phyloP scores from a whole-genome alignment of 177 flowering plant genomes.

The Vitis hybrid region DNA sequence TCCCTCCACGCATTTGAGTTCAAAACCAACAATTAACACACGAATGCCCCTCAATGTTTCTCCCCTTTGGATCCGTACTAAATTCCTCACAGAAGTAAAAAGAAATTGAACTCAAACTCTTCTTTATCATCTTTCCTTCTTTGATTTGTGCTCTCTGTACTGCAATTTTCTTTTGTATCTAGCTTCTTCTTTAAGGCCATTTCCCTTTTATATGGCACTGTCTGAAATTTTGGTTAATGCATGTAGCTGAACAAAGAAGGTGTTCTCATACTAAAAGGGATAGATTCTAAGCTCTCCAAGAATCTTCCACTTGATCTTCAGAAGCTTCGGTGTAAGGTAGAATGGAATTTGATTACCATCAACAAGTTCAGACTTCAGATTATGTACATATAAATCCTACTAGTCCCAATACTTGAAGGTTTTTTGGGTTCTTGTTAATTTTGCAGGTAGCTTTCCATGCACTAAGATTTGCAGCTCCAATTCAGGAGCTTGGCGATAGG shows the following conservation, averaged over 20 bases:
- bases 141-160: no score
- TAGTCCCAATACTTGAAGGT: no score
- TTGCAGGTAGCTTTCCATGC: slow-evolving; percentile 85
- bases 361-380: neutral
- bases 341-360: neutral
- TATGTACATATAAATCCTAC: no score
- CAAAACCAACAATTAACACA: slow-evolving; percentile 35
- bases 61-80: slow-evolving; percentile 64
- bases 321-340: slow-evolving; percentile 83
- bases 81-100: slow-evolving; percentile 47
- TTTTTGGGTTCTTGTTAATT: neutral
- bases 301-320: slow-evolving; percentile 86
- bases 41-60: slow-evolving; percentile 50
- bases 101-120: neutral
- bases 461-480: slow-evolving; percentile 57
- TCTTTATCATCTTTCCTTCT: neutral
- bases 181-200: neutral
- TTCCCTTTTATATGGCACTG: neutral
- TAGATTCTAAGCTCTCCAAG: slow-evolving; percentile 81
- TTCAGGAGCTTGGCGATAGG: slow-evolving; percentile 51
- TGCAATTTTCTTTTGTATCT: no score
- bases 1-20: slow-evolving; percentile 58
- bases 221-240: neutral
- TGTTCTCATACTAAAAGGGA: slow-evolving; percentile 51
- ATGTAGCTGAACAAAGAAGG: slow-evolving; percentile 55